A percentile compares a stretch with the other conserved stretches of the same genome.
Conservation (phyloP, 2,329 filamentous ascomycete genomes). For the Hypoxylon rubiginosum region DNA sequence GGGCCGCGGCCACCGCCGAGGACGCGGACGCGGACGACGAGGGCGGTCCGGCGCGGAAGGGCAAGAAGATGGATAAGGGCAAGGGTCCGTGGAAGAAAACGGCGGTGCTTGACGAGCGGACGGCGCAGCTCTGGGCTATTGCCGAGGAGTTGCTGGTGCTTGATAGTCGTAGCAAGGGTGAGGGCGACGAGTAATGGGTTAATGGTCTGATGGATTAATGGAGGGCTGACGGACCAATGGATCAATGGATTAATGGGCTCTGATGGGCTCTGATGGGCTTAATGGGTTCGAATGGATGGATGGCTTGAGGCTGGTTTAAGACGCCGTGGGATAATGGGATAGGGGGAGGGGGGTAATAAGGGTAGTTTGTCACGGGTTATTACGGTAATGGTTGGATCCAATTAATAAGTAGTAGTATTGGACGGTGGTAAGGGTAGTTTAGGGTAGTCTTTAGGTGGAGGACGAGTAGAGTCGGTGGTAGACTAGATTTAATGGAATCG, state of each 20-base stretch:
- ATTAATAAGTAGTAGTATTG: background rate
- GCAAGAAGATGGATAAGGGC: background rate
- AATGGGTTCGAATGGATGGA: too few relatives aligned
- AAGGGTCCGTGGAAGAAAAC: slow-evolving; percentile 7
- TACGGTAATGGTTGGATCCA: slow-evolving; percentile 10
- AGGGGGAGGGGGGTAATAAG: background rate
- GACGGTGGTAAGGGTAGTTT: background rate
- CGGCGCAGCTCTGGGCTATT: slow-evolving; percentile 39
- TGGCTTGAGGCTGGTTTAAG: background rate
- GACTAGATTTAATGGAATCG: too few relatives aligned
- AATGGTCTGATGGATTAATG: too few relatives aligned
- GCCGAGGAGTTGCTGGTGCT: slow-evolving; percentile 37
- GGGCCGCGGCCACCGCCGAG: background rate
- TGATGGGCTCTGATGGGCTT: too few relatives aligned
- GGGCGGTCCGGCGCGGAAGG: background rate
- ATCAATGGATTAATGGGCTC: too few relatives aligned
- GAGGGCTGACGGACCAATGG: too few relatives aligned
- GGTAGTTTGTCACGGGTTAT: slow-evolving; percentile 13
- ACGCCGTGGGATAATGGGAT: background rate
- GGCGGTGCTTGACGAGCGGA: slow-evolving; percentile 7
- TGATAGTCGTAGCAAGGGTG: background rate
- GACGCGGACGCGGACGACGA: slow-evolving; percentile 15
- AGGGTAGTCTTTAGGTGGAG: background rate
- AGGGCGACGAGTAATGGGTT: background rate
- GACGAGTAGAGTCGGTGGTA: too few relatives aligned